Evolutionary conservation across 805 yeast species (phyloP).

Genomic region (Ogataea neopini): DNA sequence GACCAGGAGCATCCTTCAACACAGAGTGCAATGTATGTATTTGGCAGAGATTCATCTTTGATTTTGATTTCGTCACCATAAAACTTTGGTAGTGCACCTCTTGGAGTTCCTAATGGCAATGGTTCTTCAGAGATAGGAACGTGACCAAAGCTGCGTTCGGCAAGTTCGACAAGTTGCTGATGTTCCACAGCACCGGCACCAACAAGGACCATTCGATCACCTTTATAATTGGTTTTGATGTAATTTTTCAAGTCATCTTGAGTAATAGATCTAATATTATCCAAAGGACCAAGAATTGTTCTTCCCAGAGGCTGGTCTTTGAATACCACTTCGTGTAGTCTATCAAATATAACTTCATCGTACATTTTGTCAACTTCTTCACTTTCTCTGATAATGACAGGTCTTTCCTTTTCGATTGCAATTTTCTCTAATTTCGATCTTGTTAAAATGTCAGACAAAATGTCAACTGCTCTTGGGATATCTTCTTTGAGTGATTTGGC

Average conservation of each 20-base stretch:
- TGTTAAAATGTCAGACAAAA: constrained; percentile 85
- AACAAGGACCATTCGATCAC: constrained; percentile 97
- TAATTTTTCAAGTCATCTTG: constrained; percentile 76
- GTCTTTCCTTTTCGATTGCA: constrained; percentile 95
- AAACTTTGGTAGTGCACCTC: constrained; percentile 76
- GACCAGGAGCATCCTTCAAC: constrained; percentile 99
- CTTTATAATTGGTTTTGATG: constrained; percentile 84
- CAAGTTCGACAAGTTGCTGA: constrained; percentile 73
- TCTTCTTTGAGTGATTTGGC: constrained; percentile 84
- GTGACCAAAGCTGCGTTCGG: constrained; percentile 75
- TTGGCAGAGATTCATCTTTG: constrained; percentile 79
- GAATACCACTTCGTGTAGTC: constrained; percentile 89
- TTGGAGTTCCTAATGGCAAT: constrained; percentile 70
- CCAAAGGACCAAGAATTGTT: constrained; percentile 93
- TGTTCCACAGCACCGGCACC: constrained; percentile 96
- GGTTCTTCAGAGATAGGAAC: constrained; percentile 55
- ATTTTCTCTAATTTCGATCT: constrained; percentile 75
- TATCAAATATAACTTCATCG: constrained; percentile 97
- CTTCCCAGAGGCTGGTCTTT: constrained; percentile 92
- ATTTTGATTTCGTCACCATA: constrained; percentile 84
- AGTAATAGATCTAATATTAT: constrained; percentile 78
- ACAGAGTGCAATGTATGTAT: constrained; percentile 88
- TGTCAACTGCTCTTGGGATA: constrained; percentile 82
- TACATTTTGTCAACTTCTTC: constrained; percentile 98
- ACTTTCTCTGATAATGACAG: constrained; percentile 92